These are phyloP conservation scores for Xylaria sp. DNA, from an alignment of 2,329 filamentous ascomycete genomes.

Conservation along the genomic window DNA sequence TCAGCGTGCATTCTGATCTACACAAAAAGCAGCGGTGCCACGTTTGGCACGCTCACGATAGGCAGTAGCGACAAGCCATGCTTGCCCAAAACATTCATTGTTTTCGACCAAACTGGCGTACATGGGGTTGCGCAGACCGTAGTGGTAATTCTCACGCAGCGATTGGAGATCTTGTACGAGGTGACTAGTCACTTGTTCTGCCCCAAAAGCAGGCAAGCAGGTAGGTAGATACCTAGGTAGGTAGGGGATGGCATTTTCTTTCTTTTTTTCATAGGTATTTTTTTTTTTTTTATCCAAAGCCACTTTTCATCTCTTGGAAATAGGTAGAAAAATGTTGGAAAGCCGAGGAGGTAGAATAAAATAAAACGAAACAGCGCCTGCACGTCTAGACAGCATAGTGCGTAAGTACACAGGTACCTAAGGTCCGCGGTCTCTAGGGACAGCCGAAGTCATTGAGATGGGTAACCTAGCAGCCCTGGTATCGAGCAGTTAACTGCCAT, in stretches of 20 bases:
- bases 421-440: neutral
- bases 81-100: conserved; percentile 26
- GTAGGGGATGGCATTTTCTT: conserved; percentile 5
- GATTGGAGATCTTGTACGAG: conserved; percentile 55
- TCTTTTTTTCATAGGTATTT: neutral
- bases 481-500: conserved; percentile 21
- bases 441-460: conserved; percentile 1
- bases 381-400: conserved; percentile 3
- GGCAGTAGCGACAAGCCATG: conserved; percentile 30
- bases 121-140: conserved; percentile 38
- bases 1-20: conserved; percentile 34
- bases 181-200: conserved; percentile 47
- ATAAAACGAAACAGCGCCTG: too few relatives aligned
- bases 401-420: too few relatives aligned
- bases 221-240: conserved; percentile 11
- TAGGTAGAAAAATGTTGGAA: too few relatives aligned
- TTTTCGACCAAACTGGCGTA: conserved; percentile 28
- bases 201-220: conserved; percentile 31
- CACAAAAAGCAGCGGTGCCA: conserved; percentile 31
- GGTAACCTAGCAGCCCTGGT: too few relatives aligned
- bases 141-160: conserved; percentile 37
- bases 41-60: conserved; percentile 30
- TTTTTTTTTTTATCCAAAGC: too few relatives aligned
- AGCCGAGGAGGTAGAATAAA: too few relatives aligned
- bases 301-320: too few relatives aligned